A percentile compares a stretch with the other conserved stretches of the same genome.
Conservation (phyloP, 2,329 filamentous ascomycete genomes). For the Periconia macrospinosa region DNA sequence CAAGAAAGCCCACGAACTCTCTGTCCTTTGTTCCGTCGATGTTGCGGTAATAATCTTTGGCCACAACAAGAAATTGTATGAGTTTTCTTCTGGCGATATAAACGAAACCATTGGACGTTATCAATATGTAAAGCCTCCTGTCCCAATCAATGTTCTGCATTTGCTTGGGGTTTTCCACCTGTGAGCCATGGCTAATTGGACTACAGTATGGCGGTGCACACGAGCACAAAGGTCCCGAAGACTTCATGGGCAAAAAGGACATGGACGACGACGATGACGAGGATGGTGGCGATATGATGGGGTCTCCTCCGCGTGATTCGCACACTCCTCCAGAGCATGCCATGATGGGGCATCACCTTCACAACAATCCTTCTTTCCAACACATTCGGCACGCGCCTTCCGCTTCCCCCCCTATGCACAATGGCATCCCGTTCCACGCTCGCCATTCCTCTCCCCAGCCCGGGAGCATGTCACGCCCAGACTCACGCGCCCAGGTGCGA, state of each 20-base stretch:
- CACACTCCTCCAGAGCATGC: conserved; percentile 64
- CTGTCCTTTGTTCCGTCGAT: conserved; percentile 96
- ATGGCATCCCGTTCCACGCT: conserved; percentile 67
- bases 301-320: conserved; percentile 72
- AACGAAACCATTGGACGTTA: conserved; percentile 85
- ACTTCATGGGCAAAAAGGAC: conserved; percentile 79
- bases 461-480: conserved; percentile 71
- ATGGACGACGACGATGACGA: conserved; percentile 81
- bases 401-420: conserved; percentile 83
- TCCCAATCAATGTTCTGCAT: background rate
- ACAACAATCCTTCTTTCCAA: conserved; percentile 66
- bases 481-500: conserved; percentile 77
- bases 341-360: conserved; percentile 52
- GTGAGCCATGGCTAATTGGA: conserved; percentile 23
- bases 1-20: conserved; percentile 99
- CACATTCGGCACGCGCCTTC: conserved; percentile 82
- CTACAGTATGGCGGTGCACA: conserved; percentile 84
- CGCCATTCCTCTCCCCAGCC: conserved; percentile 84
- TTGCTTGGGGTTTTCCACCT: too few relatives aligned
- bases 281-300: conserved; percentile 63
- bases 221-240: conserved; percentile 92
- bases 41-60: conserved; percentile 99
- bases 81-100: conserved; percentile 95
- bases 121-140: conserved; percentile 72
- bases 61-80: conserved; percentile 98